Base-by-base conservation (phyloP, 176 grass and related monocot species). In the Rhynchospora tenuis region DNA sequence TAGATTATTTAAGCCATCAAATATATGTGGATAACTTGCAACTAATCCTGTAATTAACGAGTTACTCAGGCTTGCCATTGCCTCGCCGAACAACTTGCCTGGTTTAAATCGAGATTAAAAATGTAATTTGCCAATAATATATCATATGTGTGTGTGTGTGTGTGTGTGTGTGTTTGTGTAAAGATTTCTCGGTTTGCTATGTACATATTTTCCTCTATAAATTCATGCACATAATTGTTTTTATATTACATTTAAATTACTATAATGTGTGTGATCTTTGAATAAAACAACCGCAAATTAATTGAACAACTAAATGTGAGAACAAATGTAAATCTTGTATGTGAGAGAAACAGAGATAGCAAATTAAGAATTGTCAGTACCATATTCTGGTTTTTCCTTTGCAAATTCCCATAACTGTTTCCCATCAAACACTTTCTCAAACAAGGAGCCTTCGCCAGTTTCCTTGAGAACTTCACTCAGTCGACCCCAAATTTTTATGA, bases 1-100 rank as follows among this genome's bases (percentile, higher is more conserved):
- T 11, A 91, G 19, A 3, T 80, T 86, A 22, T n/a, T 55, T 29
- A 89, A 9, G 16, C 87, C 87, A 2, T 74, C 23, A 48, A 91
- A 84, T 79, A 77, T 78, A 2, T 86, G 62, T 42, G 77, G 55
- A 62, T 80, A 62, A 7, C 5, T 16, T 80, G 28, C 9, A 2
- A 80, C 26, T 0, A 80, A 17, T 1, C n/a, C 77, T 38, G 0
- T 42, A 7, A 80, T 33, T 3, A 55, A 10, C 24, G 79, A 59
- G 11, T 56, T 64, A 29, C 59, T 79, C 1, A 46, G 13, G 50
- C 85, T 29, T 1, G 85, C 54, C 85, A 86, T 42, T 23, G 52
- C 75, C 42, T 81, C 50, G 19, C 81, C 52, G 64, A 82, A 86
- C 63, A 57, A 3, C 0, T 56, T 61, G 50, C 65, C 33, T 56